phyloP scores from a whole-genome alignment of 495 filamentous ascomycete genomes.

The Aspergillus nanangensis region DNA sequence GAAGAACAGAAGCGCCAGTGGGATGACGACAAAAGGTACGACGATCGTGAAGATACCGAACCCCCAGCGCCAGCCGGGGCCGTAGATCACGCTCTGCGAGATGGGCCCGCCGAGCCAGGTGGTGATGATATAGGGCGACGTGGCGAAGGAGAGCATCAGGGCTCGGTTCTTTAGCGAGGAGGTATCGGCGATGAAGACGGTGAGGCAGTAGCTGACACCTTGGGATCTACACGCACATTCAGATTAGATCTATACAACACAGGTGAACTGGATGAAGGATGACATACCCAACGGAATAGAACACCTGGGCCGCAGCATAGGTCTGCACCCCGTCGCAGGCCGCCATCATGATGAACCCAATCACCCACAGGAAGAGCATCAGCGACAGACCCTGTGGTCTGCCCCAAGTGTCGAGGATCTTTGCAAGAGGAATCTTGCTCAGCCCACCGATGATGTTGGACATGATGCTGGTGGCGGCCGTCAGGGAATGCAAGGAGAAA shows the following conservation, averaged over 20 bases:
- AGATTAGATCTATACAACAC: no score
- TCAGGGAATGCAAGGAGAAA: conserved; percentile 19
- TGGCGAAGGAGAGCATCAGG: conserved; percentile 46
- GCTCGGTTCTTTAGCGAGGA: conserved; percentile 51
- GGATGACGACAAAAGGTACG: conserved; percentile 43
- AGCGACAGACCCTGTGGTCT: conserved; percentile 43
- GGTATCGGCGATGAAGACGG: conserved; percentile 55
- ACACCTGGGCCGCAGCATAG: conserved; percentile 36
- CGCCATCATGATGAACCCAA: conserved; percentile 30
- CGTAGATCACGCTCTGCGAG: not conserved
- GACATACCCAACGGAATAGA: conserved; percentile 34
- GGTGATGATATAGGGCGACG: conserved; percentile 54
- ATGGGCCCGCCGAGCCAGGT: conserved; percentile 2
- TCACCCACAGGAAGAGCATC: conserved; percentile 15
- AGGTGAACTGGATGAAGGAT: not conserved
- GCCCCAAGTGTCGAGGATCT: conserved; percentile 58
- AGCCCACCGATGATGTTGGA: conserved; percentile 51
- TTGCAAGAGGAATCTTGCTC: conserved; percentile 54
- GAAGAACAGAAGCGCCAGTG: conserved; percentile 18
- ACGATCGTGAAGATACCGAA: conserved; percentile 56
- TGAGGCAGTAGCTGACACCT: conserved; percentile 43
- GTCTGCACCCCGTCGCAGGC: conserved; percentile 28
- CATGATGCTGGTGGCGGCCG: conserved; percentile 14
- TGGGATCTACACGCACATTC: no score
- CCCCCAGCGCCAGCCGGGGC: conserved; percentile 47